Percentiles rank a stretch among this genome's conserved stretches.
Evolutionary conservation across 192 early-diverging fungal genomes (phyloP).

Genomic region (Gaertneriomyces semiglobifer): DNA sequence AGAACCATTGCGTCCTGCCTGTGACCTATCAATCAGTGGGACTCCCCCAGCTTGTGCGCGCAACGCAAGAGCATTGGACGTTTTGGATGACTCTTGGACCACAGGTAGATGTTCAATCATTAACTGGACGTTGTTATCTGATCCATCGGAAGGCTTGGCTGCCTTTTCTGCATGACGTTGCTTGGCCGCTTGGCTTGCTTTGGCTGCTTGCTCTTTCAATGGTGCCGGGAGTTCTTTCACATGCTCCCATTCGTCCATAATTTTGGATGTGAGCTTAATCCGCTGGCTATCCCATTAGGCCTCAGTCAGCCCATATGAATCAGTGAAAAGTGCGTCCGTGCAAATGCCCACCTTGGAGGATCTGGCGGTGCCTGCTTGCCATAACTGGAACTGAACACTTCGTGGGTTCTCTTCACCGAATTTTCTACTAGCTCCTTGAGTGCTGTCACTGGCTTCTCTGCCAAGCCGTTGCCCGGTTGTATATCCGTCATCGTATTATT

Average conservation of each 20-base stretch:
- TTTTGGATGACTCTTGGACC: neutral
- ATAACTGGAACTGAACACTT: constrained; percentile 34
- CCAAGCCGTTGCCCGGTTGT: neutral
- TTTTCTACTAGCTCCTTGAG: constrained; percentile 16
- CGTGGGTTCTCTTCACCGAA: constrained; percentile 39
- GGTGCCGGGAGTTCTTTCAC: constrained; percentile 61
- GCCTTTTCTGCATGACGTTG: neutral
- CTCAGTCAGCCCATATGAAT: constrained; percentile 7
- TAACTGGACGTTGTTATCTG: constrained; percentile 23
- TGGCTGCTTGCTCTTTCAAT: constrained; percentile 44
- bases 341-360: constrained; percentile 25
- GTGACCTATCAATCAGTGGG: neutral
- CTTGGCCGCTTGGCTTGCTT: constrained; percentile 27
- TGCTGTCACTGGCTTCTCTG: constrained; percentile 6
- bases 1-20: neutral
- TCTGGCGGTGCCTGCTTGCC: constrained; percentile 27
- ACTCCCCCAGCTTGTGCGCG: constrained; percentile 6
- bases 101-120: constrained; percentile 30
- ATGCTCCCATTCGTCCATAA: constrained; percentile 69
- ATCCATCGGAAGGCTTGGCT: constrained; percentile 15
- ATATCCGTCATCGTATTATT: too few species aligned
- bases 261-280: constrained; percentile 67
- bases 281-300: constrained; percentile 45
- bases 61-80: neutral
- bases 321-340: neutral